These are phyloP conservation scores for Scortechinia acanthostroma DNA, from an alignment of 2,329 filamentous ascomycete genomes.

Conservation along the genomic window DNA sequence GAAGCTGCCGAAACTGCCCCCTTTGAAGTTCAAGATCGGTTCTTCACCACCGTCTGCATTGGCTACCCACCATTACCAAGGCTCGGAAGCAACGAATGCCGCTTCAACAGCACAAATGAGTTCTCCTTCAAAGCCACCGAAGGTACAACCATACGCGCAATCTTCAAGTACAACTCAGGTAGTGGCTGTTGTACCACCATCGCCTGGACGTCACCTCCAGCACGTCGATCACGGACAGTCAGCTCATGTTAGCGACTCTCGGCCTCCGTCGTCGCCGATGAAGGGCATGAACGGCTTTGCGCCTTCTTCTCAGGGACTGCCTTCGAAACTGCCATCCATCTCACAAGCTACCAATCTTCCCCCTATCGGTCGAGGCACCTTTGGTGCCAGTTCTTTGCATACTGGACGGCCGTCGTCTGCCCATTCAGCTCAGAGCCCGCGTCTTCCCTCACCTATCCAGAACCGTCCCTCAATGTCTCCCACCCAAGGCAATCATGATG, in stretches of 20 bases:
- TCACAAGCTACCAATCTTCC: not conserved
- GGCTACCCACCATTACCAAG: not conserved
- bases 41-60: not conserved
- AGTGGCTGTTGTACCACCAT: not conserved
- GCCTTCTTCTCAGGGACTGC: not conserved
- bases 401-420: not conserved
- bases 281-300: not conserved
- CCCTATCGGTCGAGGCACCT: not conserved
- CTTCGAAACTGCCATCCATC: not conserved
- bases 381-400: no score
- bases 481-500: not conserved
- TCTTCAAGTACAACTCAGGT: no score
- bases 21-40: not conserved
- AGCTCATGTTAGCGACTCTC: not conserved
- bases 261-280: not conserved
- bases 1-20: slow-evolving; percentile 45
- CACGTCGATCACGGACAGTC: not conserved
- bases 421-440: not conserved
- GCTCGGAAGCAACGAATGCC: not conserved
- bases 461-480: not conserved
- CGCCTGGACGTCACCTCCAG: not conserved
- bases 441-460: slow-evolving; percentile 1
- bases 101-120: not conserved
- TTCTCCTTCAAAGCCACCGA: not conserved
- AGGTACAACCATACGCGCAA: not conserved